phyloP scores from a whole-genome alignment of 2,329 filamentous ascomycete species.

The Colletotrichum lini region DNA sequence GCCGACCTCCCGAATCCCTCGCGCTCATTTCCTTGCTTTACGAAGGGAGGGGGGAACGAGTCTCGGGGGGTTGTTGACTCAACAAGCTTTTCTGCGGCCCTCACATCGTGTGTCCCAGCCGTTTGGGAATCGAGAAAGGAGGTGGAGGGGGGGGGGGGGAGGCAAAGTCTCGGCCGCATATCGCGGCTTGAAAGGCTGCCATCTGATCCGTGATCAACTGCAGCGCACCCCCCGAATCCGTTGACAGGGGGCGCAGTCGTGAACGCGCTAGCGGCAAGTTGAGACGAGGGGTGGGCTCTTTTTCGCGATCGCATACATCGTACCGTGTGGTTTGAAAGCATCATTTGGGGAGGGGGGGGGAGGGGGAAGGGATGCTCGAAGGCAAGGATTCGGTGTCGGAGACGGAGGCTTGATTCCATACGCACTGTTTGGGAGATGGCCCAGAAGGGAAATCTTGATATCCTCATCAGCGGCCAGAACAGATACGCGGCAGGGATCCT shows the following conservation, averaged over 20 bases:
- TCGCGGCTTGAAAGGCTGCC: background rate
- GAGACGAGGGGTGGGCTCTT: background rate
- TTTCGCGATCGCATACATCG: background rate
- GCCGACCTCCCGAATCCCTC: background rate
- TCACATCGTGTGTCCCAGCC: background rate
- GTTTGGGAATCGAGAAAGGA: too few species aligned
- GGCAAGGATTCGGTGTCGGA: too few species aligned
- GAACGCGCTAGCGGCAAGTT: background rate
- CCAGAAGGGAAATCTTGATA: background rate
- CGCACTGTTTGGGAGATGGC: background rate
- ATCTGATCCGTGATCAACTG: background rate
- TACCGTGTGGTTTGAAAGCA: background rate
- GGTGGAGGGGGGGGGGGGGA: too few species aligned
- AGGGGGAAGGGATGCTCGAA: too few species aligned
- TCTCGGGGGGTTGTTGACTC: background rate
- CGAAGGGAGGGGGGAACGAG: too few species aligned
- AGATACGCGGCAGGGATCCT: background rate
- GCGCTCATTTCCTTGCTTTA: too few species aligned
- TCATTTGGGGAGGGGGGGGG: background rate
- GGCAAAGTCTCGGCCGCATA: background rate
- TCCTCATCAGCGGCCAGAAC: background rate
- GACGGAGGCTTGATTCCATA: background rate
- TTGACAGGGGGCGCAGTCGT: background rate
- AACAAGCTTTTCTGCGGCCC: background rate
- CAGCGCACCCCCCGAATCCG: too few species aligned